phyloP scores from a whole-genome alignment of 768 basidiomycete genomes.

The Paxillus rubicundulus region DNA sequence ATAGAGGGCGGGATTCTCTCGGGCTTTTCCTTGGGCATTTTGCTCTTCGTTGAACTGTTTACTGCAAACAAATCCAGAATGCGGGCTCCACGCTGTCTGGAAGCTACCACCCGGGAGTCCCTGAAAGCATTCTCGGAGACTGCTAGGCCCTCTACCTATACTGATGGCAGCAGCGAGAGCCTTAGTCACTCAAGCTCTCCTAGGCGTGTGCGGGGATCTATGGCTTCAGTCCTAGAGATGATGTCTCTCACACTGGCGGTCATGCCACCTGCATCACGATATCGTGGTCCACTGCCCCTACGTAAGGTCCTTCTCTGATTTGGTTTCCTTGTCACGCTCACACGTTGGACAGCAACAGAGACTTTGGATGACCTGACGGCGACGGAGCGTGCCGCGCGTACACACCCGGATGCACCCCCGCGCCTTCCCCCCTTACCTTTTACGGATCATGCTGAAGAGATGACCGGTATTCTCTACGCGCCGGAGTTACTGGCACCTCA shows the following conservation, averaged over 20 bases:
- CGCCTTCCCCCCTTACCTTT: slow-evolving; percentile 68
- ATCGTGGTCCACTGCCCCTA: slow-evolving; percentile 62
- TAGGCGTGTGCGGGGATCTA: slow-evolving; percentile 59
- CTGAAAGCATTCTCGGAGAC: slow-evolving; percentile 50
- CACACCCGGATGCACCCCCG: slow-evolving; percentile 75
- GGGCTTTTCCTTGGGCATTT: slow-evolving; percentile 51
- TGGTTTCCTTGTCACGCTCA: neutral
- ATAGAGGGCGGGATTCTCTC: slow-evolving; percentile 65
- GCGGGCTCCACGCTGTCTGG: slow-evolving; percentile 50
- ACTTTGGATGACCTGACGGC: slow-evolving; percentile 78
- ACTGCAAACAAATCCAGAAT: slow-evolving; percentile 46
- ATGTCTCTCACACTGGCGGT: slow-evolving; percentile 78
- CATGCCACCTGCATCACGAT: slow-evolving; percentile 55
- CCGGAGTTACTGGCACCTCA: slow-evolving; percentile 76
- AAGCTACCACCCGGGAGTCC: slow-evolving; percentile 55
- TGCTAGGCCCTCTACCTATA: slow-evolving; percentile 38
- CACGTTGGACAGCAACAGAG: slow-evolving; percentile 54
- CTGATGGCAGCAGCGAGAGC: slow-evolving; percentile 47
- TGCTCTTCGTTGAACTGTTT: slow-evolving; percentile 62
- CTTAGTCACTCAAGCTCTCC: slow-evolving; percentile 44
- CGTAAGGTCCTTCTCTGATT: slow-evolving; percentile 40
- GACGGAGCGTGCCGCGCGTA: slow-evolving; percentile 74
- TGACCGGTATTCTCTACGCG: slow-evolving; percentile 76
- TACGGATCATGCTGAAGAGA: slow-evolving; percentile 73
- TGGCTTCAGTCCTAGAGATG: slow-evolving; percentile 82